Base-by-base conservation (phyloP, 139 green algal species). In the Penium margaritaceum region DNA sequence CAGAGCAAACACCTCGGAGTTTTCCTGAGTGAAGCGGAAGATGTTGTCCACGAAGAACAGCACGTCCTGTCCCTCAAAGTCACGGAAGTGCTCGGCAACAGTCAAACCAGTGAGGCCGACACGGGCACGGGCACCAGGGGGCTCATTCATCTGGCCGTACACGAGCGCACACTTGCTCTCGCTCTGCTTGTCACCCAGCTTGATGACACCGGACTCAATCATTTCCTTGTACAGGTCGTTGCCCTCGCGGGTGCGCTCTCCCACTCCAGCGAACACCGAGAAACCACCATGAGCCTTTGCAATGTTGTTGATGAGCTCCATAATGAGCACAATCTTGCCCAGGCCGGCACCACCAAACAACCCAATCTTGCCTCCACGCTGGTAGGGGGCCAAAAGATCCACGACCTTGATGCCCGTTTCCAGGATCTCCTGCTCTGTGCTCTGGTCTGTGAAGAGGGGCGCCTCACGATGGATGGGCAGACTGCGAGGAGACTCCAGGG, bases 301-400 rank as follows among this genome's bases (percentile, higher is more conserved):
- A 46, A 99, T 88, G 84, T 98, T 99, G 87, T 99, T 99, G 84
- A 98, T 99, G 32, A 99, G 94, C 88, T 99, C 94, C 95, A 98
- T 99, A 74, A 99, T 99, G 14, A 99, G 89, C 85, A 99, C 95
- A 1, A 94, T 99, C 90, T 99, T 99, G 73, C 95, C 95, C 6
- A 99, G 94, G 74, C 95, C 95, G 29, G 94, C 94, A 73, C 95
- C 95, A 21, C 95, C 95, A 70, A 99, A 99, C 35, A 99, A 88
- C 27, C 95, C 95, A 83, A 99, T 99, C 88, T 99, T 98, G 60
- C 95, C 95, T 83, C 95, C 95, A 69, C 90, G 86, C 85, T 97
- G 93, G 86, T 99, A 99, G 32, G 95, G 95, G 5, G 95, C 95
- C 67, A 99, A 86, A 77, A 99, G 87, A 67, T 99, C 95, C 60